Base-by-base conservation (phyloP, 2,329 filamentous ascomycete species). In the Aspergillus hortae region DNA sequence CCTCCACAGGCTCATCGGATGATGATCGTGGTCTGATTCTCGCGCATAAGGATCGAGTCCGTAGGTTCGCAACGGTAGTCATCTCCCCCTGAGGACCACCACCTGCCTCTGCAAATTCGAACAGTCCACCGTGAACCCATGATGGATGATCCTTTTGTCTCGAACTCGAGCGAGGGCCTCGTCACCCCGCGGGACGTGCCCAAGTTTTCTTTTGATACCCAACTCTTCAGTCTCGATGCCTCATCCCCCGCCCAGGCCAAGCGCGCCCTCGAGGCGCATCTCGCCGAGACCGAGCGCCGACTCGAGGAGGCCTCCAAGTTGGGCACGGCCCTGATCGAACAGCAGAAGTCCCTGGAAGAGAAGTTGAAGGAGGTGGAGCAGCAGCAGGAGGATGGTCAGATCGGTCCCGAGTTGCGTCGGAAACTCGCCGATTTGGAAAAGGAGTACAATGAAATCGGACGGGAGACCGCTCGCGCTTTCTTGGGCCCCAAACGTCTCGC, bases 371-470 rank as follows among this genome's bases (percentile, higher is more conserved):
- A 97, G 65, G 86, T 99, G 3, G 89, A 95, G 62, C 84, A 86
- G 65, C 78, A 89, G 54, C 80, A 90, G 63, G 79, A 82, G 42
- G 88, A 94, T 60, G 84, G 83, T 21, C 88, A 96, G 56, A 84
- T 97, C 47, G 86, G 87, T 0, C 85, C 89, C 3, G 92, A 96
- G 59, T 76, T 99, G 63, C 89, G 88, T 54, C 82, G 87, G 64
- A 91, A 89, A 72, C 80, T 99, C 48, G 80, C 84, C 12, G 91
- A 95, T 57, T 85, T 99, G 54, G 94, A 99, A 71, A 89, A 85
- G 70, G 94, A 99, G 66, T 97, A 95, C 75, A 92, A 95, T 69
- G 92, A 96, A 67, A 86, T 97, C 44, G 91, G 92, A 11, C 82
- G 88, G 56, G 92, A 97, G 69, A 94, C 89, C 44, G 90, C 92